A percentile compares a stretch with the other conserved stretches of the same genome.
Conservation (phyloP, 176 grass and related monocot genomes). For the Saccharum officinarum region DNA sequence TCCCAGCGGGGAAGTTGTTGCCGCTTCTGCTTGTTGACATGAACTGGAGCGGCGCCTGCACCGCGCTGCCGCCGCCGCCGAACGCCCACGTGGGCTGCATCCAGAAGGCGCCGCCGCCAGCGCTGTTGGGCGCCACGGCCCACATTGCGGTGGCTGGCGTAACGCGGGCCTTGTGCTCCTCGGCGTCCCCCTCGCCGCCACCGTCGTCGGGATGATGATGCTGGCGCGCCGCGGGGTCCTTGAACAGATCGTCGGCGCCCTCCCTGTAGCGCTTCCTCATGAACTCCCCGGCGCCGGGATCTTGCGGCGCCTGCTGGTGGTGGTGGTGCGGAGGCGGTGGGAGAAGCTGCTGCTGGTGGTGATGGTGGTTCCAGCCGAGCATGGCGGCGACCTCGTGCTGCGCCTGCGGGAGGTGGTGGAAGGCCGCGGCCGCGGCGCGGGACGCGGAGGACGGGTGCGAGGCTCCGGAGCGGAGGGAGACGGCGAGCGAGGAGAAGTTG, state of each 20-base stretch:
- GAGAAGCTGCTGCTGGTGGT: conserved; percentile 31
- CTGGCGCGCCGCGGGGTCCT: conserved; percentile 65
- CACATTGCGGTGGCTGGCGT: conserved; percentile 67
- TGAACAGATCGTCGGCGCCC: conserved; percentile 84
- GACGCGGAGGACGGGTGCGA: conserved; percentile 38
- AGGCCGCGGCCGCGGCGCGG: conserved; percentile 24
- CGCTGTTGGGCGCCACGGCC: conserved; percentile 63
- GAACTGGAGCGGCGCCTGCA: conserved; percentile 79
- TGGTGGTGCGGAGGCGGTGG: neutral
- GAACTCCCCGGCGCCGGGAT: conserved; percentile 57
- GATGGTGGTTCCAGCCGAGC: conserved; percentile 79
- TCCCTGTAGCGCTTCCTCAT: conserved; percentile 88
- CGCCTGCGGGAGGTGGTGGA: conserved; percentile 41
- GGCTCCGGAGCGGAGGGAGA: conserved; percentile 64
- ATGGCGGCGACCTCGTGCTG: conserved; percentile 72
- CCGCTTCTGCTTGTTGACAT: conserved; percentile 43
- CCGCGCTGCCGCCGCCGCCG: conserved; percentile 28
- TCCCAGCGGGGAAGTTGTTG: conserved; percentile 56
- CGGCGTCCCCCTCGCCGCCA: neutral
- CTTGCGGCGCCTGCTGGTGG: conserved; percentile 40
- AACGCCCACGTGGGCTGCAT: conserved; percentile 67
- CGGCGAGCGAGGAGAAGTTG: conserved; percentile 85
- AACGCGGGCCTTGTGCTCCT: conserved; percentile 38
- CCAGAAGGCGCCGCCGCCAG: conserved; percentile 54
- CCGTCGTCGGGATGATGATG: conserved; percentile 8